Conservation (phyloP, 2,329 filamentous ascomycete genomes). For the Calonectria pauciramosa region DNA sequence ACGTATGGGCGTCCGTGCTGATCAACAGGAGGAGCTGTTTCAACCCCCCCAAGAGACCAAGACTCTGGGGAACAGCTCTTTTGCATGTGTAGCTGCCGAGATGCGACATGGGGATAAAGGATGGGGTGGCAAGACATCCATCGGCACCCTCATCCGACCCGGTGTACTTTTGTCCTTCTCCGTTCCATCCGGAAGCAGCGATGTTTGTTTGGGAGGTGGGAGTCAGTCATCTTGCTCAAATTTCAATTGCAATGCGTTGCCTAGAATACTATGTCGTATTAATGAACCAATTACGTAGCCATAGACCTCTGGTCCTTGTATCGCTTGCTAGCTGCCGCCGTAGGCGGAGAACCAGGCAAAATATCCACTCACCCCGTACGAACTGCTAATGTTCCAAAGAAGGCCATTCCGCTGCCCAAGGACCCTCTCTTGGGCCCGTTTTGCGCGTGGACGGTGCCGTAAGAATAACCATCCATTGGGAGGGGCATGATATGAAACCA, state of each 20-base stretch:
- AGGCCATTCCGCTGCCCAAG: slow-evolving; percentile 7
- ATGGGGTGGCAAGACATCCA: background rate
- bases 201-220: background rate
- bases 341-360: slow-evolving; percentile 3
- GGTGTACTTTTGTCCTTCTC: background rate
- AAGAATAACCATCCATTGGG: background rate
- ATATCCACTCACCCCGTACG: background rate
- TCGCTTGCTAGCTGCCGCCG: slow-evolving; percentile 1
- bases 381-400: slow-evolving; percentile 7
- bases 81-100: background rate
- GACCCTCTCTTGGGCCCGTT: slow-evolving; percentile 5
- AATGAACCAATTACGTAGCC: slow-evolving; percentile 9
- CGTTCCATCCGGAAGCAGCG: slow-evolving; percentile 6
- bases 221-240: background rate
- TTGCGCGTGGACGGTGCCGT: slow-evolving; percentile 19
- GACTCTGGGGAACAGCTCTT: slow-evolving; percentile 19
- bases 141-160: background rate
- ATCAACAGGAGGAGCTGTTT: background rate
- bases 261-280: background rate
- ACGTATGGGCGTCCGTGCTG: slow-evolving; percentile 33
- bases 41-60: background rate
- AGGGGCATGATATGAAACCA: background rate
- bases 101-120: background rate
- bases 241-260: slow-evolving; percentile 3
- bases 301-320: background rate